Percentiles rank a stretch among this genome's conserved stretches.
Conservation (phyloP, 768 basidiomycete genomes). For the Tylopilus balloui region DNA sequence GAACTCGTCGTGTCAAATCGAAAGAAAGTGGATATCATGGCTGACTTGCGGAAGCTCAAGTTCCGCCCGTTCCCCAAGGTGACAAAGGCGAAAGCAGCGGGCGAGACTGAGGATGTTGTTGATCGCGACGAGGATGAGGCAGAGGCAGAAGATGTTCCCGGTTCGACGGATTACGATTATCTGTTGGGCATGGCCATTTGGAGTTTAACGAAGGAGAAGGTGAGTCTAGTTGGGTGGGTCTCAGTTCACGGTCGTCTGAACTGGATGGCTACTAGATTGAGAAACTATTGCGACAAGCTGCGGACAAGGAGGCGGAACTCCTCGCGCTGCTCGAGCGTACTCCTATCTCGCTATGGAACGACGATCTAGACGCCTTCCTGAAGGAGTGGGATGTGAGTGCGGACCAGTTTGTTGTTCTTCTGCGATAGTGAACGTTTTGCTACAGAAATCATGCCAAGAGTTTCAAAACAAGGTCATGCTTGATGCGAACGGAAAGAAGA, state of each 20-base stretch:
- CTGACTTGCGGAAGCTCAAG: conserved; percentile 73
- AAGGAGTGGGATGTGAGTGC: conserved; percentile 76
- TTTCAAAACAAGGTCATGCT: conserved; percentile 43
- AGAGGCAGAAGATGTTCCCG: conserved; percentile 39
- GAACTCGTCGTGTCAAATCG: conserved; percentile 80
- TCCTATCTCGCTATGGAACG: conserved; percentile 84
- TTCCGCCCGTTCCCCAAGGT: conserved; percentile 93
- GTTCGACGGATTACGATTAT: conserved; percentile 80
- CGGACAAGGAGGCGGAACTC: conserved; percentile 79
- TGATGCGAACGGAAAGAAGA: conserved; percentile 48
- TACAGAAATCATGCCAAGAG: conserved; percentile 38
- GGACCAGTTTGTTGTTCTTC: neutral
- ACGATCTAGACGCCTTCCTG: conserved; percentile 80
- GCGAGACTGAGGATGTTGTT: conserved; percentile 57
- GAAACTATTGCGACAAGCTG: conserved; percentile 73
- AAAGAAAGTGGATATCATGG: conserved; percentile 82
- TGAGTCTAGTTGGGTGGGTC: conserved; percentile 22
- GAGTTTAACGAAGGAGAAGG: conserved; percentile 93
- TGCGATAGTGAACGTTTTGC: conserved; percentile 2
- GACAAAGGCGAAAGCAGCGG: conserved; percentile 58
- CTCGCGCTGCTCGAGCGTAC: conserved; percentile 70
- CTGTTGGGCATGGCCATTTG: conserved; percentile 92
- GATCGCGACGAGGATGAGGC: conserved; percentile 48
- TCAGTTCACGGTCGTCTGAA: conserved; percentile 6
- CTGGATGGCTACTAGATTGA: conserved; percentile 55